Base-by-base conservation (phyloP, 345 rosid genomes). In the Orychophragmus violaceus region DNA sequence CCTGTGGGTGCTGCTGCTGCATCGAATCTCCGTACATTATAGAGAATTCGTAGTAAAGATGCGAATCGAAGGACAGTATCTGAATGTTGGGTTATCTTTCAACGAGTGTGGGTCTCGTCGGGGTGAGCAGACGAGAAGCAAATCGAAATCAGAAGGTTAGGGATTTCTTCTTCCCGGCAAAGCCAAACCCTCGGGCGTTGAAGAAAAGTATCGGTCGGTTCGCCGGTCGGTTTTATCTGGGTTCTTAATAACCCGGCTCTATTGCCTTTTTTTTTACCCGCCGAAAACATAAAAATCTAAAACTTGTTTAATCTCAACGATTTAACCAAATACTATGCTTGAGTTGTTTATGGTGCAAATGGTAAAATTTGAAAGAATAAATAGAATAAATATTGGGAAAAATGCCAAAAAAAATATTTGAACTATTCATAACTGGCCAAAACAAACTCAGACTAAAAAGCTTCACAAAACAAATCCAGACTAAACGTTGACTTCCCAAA, bases 11-110 rank as follows among this genome's bases (percentile, higher is more conserved):
- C 28, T 83, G 87, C 48, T 72, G 76, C 41, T 73, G 77, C 46
- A 73, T 73, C 62, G 77, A 66, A 71, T 86, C 90, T 19, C 85
- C 87, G 79, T 87, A 89, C 94, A 87, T 89, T 77, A 74, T 83
- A 3, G 35, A 16, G 18, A 8, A 32, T 2, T 2, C 36, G 3
- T 8, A 32, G 3, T 2, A 32, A 8, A 9, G 5, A 3, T 21
- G 25, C n/a, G 33, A 39, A 59, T 29, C 44, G 0, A 2, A 45
- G 29, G 33, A 62, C n/a, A 6, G 32, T 24, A n/a, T 12, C 5
- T 0, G 32, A 59, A 8, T 23, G 63, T 36, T 41, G 35, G 24
- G 14, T 59, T 23, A n/a, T 8, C 22, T 8, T 23, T 45, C 22
- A 14, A 41, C 37, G 51, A 44, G 28, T 13, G 27, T 28, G 28